Conservation (phyloP, 306 rosid species). For the Acmispon strigosus region DNA sequence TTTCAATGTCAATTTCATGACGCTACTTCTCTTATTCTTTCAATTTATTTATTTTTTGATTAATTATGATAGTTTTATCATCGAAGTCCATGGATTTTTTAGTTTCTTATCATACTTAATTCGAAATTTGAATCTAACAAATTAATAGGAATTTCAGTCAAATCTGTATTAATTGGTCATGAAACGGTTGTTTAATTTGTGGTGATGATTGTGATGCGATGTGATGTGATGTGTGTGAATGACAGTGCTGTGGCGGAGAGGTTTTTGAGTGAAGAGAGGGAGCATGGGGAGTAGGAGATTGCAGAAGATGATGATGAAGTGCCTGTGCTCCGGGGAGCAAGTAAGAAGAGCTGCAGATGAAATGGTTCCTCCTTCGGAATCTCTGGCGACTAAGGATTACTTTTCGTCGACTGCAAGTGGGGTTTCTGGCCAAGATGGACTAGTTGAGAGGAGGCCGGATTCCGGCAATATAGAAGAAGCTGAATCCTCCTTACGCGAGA, state of each 20-base stretch:
- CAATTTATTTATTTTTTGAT: neutral
- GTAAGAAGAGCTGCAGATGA: slow-evolving; percentile 33
- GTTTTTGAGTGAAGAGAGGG: slow-evolving; percentile 33
- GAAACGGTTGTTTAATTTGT: neutral
- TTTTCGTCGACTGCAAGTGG: slow-evolving; percentile 33
- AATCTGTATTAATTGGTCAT: neutral
- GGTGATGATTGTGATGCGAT: neutral
- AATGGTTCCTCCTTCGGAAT: slow-evolving; percentile 37
- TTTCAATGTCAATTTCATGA: slow-evolving; percentile 14
- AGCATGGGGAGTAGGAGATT: slow-evolving; percentile 54
- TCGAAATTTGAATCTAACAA: neutral
- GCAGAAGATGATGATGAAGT: slow-evolving; percentile 59
- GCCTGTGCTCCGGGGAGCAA: slow-evolving; percentile 57
- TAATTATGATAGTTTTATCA: neutral
- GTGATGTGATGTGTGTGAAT: neutral
- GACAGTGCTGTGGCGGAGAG: slow-evolving; percentile 35
- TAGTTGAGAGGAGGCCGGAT: slow-evolving; percentile 34
- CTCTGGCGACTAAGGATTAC: slow-evolving; percentile 46
- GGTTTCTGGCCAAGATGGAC: slow-evolving; percentile 31
- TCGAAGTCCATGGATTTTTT: neutral
- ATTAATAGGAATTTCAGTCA: neutral
- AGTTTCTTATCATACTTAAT: neutral
- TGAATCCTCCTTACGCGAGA: slow-evolving; percentile 73
- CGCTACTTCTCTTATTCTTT: neutral
- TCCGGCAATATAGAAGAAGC: slow-evolving; percentile 72